Conservation (phyloP, 1,139 yeast genomes). For the Martiniozyma asiatica region DNA sequence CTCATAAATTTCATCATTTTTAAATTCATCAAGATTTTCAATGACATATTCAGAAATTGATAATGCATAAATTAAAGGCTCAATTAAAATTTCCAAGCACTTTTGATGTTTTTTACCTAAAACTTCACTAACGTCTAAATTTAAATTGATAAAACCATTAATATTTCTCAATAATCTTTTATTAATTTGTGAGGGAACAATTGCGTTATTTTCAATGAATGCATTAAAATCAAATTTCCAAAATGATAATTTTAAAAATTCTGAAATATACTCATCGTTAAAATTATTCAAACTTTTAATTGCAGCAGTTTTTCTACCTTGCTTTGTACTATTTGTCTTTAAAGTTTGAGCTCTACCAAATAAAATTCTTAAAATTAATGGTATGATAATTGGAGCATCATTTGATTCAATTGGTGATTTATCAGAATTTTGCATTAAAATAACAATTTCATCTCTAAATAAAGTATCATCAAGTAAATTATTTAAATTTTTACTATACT, state of each 20-base stretch:
- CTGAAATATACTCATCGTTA: slow-evolving; percentile 37
- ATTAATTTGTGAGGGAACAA: slow-evolving; percentile 16
- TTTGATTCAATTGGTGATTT: slow-evolving; percentile 44
- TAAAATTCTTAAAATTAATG: slow-evolving; percentile 62
- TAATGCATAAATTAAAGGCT: slow-evolving; percentile 50
- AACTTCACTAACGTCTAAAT: slow-evolving; percentile 48
- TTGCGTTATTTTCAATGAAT: slow-evolving; percentile 23
- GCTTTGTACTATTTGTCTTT: slow-evolving; percentile 50
- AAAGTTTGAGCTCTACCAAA: slow-evolving; percentile 75
- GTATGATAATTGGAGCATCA: slow-evolving; percentile 54
- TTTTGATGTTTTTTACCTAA: slow-evolving; percentile 48
- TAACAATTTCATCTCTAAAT: slow-evolving; percentile 74
- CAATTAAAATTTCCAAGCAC: slow-evolving; percentile 40
- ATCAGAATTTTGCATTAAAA: slow-evolving; percentile 40
- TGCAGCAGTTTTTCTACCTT: slow-evolving; percentile 68
- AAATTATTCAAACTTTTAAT: slow-evolving; percentile 59
- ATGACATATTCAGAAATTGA: slow-evolving; percentile 42
- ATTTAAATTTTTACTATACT: slow-evolving; percentile 60
- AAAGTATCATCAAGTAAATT: slow-evolving; percentile 73
- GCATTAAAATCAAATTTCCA: slow-evolving; percentile 36
- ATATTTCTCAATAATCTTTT: slow-evolving; percentile 35
- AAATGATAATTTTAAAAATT: slow-evolving; percentile 54
- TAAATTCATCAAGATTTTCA: slow-evolving; percentile 19
- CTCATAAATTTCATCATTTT: slow-evolving; percentile 22
- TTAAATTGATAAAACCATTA: slow-evolving; percentile 61